Base-by-base conservation (phyloP, 495 filamentous ascomycete species). In the Echria macrotheca region DNA sequence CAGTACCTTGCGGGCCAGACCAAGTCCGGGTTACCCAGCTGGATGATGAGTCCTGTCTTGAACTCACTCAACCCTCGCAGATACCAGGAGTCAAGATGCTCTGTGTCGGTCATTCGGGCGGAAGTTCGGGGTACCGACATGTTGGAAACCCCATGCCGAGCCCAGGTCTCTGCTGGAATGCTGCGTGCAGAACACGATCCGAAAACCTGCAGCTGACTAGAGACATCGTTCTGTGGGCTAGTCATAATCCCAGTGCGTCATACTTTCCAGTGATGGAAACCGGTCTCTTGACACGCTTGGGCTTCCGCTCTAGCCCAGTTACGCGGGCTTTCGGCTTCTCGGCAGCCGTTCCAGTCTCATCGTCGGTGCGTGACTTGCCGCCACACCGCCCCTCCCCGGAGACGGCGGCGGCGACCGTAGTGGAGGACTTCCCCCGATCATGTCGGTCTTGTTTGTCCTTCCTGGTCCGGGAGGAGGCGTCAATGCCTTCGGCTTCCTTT, bases 401-500 rank as follows among this genome's bases (percentile, higher is more conserved):
- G n/a, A n/a, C n/a, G n/a, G n/a, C n/a, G n/a, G n/a, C n/a, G n/a
- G n/a, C n/a, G n/a, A n/a, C n/a, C n/a, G n/a, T n/a, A n/a, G n/a
- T n/a, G n/a, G n/a, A n/a, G n/a, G 9, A 15, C 35, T 21, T 11
- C 2, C 33, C 18, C 33, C 24, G 38, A 19, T 31, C 32, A 5
- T 23, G 44, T 23, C 12, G 31, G 11, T 65, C 66, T 44, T 46
- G 62, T 64, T 59, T 67, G 25, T 60, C 64, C 23, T 61, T 56
- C 52, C 60, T 71, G 39, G 69, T 71, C 29, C 69, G 60, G n/a
- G n/a, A n/a, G 6, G 61, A 57, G 46, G 64, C 65, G 18, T 68
- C 56, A 28, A 50, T 61, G 12, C 62, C 64, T 51, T 75, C 66
- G 39, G 71, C 72, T 57, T 79, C 78, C 38, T 56, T 68, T 35